phyloP scores from a whole-genome alignment of 768 basidiomycete species.

The Tylopilus sp. region DNA sequence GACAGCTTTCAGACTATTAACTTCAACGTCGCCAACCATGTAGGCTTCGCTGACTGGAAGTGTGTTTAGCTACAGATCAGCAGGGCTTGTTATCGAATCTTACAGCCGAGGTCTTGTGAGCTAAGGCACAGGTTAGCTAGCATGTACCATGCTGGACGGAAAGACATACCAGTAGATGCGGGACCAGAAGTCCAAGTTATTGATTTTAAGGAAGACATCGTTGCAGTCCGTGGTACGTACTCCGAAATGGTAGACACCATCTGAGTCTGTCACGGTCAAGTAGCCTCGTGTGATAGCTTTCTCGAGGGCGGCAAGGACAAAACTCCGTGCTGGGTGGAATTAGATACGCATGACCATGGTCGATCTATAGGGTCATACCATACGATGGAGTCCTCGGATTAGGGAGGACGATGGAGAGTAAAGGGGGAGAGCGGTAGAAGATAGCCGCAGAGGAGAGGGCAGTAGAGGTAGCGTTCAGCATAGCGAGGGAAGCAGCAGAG shows the following conservation, averaged over 20 bases:
- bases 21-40: slow-evolving; percentile 68
- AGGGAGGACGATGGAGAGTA: slow-evolving; percentile 28
- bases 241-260: slow-evolving; percentile 60
- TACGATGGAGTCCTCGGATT: slow-evolving; percentile 29
- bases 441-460: slow-evolving; percentile 32
- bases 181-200: slow-evolving; percentile 64
- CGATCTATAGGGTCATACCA: slow-evolving; percentile 15
- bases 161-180: slow-evolving; percentile 52
- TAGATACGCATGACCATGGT: neutral
- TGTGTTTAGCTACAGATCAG: slow-evolving; percentile 6
- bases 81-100: slow-evolving; percentile 21
- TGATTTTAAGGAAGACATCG: slow-evolving; percentile 55
- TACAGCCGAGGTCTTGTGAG: slow-evolving; percentile 59
- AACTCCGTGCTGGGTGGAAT: slow-evolving; percentile 48
- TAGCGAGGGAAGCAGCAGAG: slow-evolving; percentile 4
- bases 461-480: slow-evolving; percentile 32
- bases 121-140: slow-evolving; percentile 17
- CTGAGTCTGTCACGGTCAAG: slow-evolving; percentile 58
- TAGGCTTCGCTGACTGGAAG: slow-evolving; percentile 75
- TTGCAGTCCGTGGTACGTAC: slow-evolving; percentile 55
- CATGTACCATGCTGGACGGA: neutral
- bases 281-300: slow-evolving; percentile 57
- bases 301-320: slow-evolving; percentile 56
- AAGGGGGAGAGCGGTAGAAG: slow-evolving; percentile 32
- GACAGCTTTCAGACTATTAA: slow-evolving; percentile 52